Base-by-base conservation (phyloP, 352 stramenopile genomes). In the Phytopythium kandeliae region DNA sequence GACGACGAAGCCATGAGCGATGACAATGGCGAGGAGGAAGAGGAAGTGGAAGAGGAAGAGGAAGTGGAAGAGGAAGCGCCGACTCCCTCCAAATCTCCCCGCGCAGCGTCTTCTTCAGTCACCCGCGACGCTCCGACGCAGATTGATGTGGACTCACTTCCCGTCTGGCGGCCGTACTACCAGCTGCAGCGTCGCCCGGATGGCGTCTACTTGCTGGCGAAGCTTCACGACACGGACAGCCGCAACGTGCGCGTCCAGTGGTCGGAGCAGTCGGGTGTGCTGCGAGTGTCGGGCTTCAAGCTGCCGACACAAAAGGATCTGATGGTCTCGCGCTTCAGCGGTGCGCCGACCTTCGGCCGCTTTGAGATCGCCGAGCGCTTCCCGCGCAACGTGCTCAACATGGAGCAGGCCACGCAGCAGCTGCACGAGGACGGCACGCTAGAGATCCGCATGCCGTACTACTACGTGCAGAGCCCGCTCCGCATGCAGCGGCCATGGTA, bases 291-390 rank as follows among this genome's bases (percentile, higher is more conserved):
- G 22, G 74, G 74, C 49, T 63, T 76, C 60, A 71, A 81, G 53
- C 48, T 76, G 22, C 78, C 74, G 9, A 86, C 65, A 0, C 65
- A 77, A 41, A 85, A 79, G 52, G 78, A 86, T 41, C 44, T 86
- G 9, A 48, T 75, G 26, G 58, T 86, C 52, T 77, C 78, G 4
- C 62, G 62, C 9, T 72, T 85, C 26, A 85, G 63, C 24, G 74
- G 72, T 16, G 43, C 63, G 5, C 72, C 78, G 21, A 84, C 72
- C 3, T 86, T 84, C 36, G 74, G 78, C 26, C 78, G 74, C 53
- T 89, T 89, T 24, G 71, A 86, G 42, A 85, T 89, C 50, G 49
- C 45, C 15, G 65, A 87, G 63, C 68, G 70, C 28, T 74, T 86
- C 48, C 70, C 70, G 30, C 37, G 52, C 40, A 63, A 71, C 36